Percentiles rank a stretch among this genome's conserved stretches.
Evolutionary conservation across 768 basidiomycete species (phyloP).

Genomic region (Mycena galericulata): DNA sequence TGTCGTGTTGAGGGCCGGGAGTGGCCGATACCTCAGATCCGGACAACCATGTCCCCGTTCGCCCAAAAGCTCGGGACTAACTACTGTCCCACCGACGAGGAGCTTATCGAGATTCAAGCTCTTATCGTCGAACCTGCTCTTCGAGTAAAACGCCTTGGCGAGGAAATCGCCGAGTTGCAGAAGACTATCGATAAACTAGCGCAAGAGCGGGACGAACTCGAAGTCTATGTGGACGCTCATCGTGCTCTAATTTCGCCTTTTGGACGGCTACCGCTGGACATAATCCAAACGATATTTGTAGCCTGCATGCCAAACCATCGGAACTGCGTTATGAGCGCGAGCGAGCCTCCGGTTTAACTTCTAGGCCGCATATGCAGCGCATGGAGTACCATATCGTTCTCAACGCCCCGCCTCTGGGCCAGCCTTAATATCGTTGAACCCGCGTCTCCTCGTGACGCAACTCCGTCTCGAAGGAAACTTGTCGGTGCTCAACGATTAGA

Average conservation of each 20-base stretch:
- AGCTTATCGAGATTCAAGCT: background rate
- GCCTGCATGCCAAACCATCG: background rate
- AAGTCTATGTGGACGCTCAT: constrained; percentile 34
- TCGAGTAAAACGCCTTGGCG: background rate
- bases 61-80: background rate
- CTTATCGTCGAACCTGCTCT: background rate
- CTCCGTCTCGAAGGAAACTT: background rate
- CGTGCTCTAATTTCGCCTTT: constrained; percentile 39
- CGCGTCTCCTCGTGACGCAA: background rate
- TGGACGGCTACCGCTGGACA: background rate
- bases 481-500: background rate
- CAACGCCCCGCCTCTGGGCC: constrained; percentile 42
- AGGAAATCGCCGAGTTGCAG: background rate
- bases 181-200: constrained; percentile 13
- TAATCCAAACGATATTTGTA: background rate
- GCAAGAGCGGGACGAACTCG: background rate
- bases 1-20: too few species aligned
- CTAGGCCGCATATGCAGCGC: constrained; percentile 41
- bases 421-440: constrained; percentile 15
- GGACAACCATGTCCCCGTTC: too few species aligned
- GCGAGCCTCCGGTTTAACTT: constrained; percentile 39
- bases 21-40: too few species aligned
- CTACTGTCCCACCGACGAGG: background rate
- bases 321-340: background rate
- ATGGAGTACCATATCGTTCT: constrained; percentile 38